phyloP scores from a whole-genome alignment of 169 alveolate genomes.

The Cryptosporidium meleagridis region DNA sequence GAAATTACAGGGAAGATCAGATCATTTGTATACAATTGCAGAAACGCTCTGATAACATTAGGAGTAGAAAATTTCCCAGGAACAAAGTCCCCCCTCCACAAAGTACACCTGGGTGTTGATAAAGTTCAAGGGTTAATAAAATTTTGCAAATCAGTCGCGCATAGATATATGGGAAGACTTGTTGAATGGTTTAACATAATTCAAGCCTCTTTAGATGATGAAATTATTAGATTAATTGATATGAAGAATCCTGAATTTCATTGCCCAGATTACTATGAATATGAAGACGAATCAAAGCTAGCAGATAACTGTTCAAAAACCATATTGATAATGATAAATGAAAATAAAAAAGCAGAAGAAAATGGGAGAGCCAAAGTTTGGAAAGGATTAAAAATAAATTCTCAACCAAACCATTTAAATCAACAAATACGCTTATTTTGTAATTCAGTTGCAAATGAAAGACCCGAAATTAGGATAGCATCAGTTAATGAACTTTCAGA shows the following conservation, averaged over 20 bases:
- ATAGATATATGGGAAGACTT: slow-evolving; percentile 66
- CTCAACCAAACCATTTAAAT: slow-evolving; percentile 45
- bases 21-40: slow-evolving; percentile 53
- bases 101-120: slow-evolving; percentile 57
- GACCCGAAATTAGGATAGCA: slow-evolving; percentile 70
- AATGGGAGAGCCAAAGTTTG: slow-evolving; percentile 28
- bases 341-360: slow-evolving; percentile 44
- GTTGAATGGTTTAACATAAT: slow-evolving; percentile 71
- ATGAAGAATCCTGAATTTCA: slow-evolving; percentile 50
- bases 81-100: slow-evolving; percentile 36
- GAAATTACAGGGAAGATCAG: slow-evolving; percentile 65
- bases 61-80: slow-evolving; percentile 70
- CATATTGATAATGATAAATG: slow-evolving; percentile 48
- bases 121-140: slow-evolving; percentile 41
- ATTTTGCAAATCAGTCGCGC: slow-evolving; percentile 64
- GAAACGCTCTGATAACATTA: slow-evolving; percentile 59
- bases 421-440: slow-evolving; percentile 66
- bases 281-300: slow-evolving; percentile 49
- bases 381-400: slow-evolving; percentile 47
- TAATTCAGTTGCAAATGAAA: slow-evolving; percentile 60
- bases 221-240: slow-evolving; percentile 34
- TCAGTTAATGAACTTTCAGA: slow-evolving; percentile 50
- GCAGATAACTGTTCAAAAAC: slow-evolving; percentile 71
- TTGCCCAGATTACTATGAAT: slow-evolving; percentile 67
- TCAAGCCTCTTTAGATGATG: slow-evolving; percentile 72